phyloP scores from a whole-genome alignment of 139 green algal genomes.

The Haematococcus lacustris region DNA sequence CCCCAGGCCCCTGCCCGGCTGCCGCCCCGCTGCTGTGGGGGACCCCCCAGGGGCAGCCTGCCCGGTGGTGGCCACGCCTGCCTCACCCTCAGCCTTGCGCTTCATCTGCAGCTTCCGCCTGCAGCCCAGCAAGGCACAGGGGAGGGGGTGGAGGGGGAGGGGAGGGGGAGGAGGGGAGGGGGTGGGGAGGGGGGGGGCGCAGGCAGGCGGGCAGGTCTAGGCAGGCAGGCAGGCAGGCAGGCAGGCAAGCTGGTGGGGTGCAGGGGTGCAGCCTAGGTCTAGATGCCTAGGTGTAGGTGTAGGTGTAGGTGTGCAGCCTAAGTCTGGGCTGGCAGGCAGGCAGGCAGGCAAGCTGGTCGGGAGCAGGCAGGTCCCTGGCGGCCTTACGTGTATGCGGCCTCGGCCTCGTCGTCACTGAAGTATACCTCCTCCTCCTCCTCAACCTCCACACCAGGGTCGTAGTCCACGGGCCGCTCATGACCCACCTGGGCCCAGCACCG shows the following conservation, averaged over 20 bases:
- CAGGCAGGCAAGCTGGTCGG: too few relatives aligned
- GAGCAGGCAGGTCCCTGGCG: background rate
- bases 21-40: background rate
- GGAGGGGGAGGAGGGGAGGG: too few relatives aligned
- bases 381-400: slow-evolving; percentile 29
- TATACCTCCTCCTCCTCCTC: slow-evolving; percentile 35
- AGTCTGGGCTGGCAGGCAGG: too few relatives aligned
- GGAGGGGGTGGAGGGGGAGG: too few relatives aligned
- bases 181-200: background rate
- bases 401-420: slow-evolving; percentile 50
- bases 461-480: background rate
- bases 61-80: background rate
- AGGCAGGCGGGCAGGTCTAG: background rate
- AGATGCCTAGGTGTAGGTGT: too few relatives aligned
- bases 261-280: background rate
- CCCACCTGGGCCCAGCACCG: background rate
- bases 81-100: background rate
- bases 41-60: too few relatives aligned
- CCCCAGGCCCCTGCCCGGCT: too few relatives aligned
- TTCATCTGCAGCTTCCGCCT: background rate
- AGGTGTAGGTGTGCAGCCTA: too few relatives aligned
- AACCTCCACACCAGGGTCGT: slow-evolving; percentile 15
- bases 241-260: background rate
- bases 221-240: background rate
- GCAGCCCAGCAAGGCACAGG: too few relatives aligned